Conservation (phyloP, 1,139 yeast species). For the Yamadazyma siamensis region DNA sequence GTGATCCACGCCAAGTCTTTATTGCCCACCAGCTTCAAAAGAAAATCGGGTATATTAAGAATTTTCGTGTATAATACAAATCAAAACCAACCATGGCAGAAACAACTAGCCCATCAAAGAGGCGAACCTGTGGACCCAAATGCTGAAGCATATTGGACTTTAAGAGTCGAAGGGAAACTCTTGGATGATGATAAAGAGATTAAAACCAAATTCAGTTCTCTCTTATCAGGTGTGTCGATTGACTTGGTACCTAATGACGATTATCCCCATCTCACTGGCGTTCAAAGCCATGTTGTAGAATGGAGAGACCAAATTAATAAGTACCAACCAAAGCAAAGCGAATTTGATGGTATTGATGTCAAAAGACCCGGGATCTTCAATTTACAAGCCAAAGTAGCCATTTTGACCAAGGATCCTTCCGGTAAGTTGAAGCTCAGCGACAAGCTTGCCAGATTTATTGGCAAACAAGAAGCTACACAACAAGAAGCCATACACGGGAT, state of each 20-base stretch:
- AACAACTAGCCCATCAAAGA: slow-evolving; percentile 29
- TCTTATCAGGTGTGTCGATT: slow-evolving; percentile 78
- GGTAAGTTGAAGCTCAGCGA: slow-evolving; percentile 59
- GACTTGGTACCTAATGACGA: slow-evolving; percentile 55
- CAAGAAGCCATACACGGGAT: slow-evolving; percentile 81
- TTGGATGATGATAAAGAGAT: slow-evolving; percentile 25
- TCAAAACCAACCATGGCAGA: slow-evolving; percentile 93
- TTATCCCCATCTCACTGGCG: slow-evolving; percentile 34
- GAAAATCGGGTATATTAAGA: slow-evolving; percentile 59
- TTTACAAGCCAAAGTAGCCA: slow-evolving; percentile 65
- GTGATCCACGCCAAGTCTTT: slow-evolving; percentile 56
- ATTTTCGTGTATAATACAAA: slow-evolving; percentile 80
- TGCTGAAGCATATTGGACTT: slow-evolving; percentile 69
- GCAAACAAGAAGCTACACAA: slow-evolving; percentile 75
- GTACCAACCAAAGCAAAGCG: slow-evolving; percentile 26
- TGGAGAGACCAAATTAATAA: slow-evolving; percentile 34
- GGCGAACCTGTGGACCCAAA: slow-evolving; percentile 18
- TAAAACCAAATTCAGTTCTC: slow-evolving; percentile 59
- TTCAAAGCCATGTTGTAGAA: slow-evolving; percentile 36
- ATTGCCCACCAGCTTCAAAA: slow-evolving; percentile 41
- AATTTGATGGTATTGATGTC: slow-evolving; percentile 85
- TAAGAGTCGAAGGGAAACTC: slow-evolving; percentile 83
- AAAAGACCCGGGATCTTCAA: slow-evolving; percentile 73
- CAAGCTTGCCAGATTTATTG: slow-evolving; percentile 63
- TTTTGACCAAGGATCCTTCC: slow-evolving; percentile 77